Percentiles rank a stretch among this genome's conserved stretches.
Evolutionary conservation across 768 basidiomycete genomes (phyloP).

Genomic region (Paxillus ammoniavirescens): DNA sequence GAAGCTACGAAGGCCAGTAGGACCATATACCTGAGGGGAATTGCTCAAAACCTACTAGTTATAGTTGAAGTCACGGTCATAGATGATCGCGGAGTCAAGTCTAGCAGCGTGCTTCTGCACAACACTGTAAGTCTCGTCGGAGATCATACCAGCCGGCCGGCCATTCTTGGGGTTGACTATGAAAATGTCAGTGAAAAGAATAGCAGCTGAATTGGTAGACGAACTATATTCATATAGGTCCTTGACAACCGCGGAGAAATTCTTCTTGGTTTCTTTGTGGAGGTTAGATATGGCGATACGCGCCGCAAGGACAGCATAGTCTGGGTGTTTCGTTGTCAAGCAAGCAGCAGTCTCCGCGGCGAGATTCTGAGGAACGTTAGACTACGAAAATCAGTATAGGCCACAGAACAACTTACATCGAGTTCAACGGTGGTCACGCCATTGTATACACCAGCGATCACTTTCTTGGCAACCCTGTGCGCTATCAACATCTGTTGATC

Average conservation of each 20-base stretch:
- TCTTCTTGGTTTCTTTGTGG: conserved; percentile 99
- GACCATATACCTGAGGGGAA: neutral
- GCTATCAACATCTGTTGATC: conserved; percentile 4
- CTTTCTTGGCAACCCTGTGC: conserved; percentile 82
- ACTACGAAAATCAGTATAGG: neutral
- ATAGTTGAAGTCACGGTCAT: conserved; percentile 97
- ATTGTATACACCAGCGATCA: conserved; percentile 89
- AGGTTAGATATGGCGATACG: conserved; percentile 98
- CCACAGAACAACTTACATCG: conserved; percentile 59
- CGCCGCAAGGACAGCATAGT: conserved; percentile 97
- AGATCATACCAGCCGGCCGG: conserved; percentile 85
- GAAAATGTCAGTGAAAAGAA: neutral
- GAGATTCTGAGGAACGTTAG: conserved; percentile 63
- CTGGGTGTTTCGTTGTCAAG: conserved; percentile 95
- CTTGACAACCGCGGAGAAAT: conserved; percentile 86
- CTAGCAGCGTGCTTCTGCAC: conserved; percentile 78
- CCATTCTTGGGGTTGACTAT: conserved; percentile 95
- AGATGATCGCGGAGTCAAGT: conserved; percentile 94
- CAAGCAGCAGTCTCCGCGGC: conserved; percentile 97
- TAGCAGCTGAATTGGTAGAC: conserved; percentile 19
- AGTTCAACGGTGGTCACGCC: conserved; percentile 97
- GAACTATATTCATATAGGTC: conserved; percentile 88
- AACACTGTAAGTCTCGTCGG: conserved; percentile 78
- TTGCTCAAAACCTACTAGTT: conserved; percentile 63
- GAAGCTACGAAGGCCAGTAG: conserved; percentile 52